Evolutionary conservation across 208 protist genomes (phyloP), one percentile per base, ranked within the genome.

Genomic region (Cochliopodium minus): DNA sequence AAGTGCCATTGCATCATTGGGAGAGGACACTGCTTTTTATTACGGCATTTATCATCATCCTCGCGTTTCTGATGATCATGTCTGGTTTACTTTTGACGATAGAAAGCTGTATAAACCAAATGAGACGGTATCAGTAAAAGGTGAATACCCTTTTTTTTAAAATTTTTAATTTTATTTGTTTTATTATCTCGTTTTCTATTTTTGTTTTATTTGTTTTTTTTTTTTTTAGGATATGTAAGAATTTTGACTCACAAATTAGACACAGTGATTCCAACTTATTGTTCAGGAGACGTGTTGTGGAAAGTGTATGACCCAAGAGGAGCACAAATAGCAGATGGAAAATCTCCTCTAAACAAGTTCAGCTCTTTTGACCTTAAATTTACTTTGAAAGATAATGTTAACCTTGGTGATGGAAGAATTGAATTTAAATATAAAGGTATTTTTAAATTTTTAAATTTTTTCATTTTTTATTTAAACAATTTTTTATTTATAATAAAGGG

Each of bases 81-180:
- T n/a, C n/a, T n/a, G n/a, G n/a, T n/a, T n/a, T 1, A 36, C 25
- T 4, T 36, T 36, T 30, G 17, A 32, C 13, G 47, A 52, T 52
- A 35, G 47, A 52, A n/a, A n/a, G 15, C 13, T 52, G 17, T 52
- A 52, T n/a, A 52, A 52, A 13, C 47, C 47, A 23, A 52, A 52
- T 22, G 47, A 52, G 23, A 23, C 3, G 15, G 20, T 52, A 17
- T 36, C 6, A n/a, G 22, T 52, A 6, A 52, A 52, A 17, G 47
- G 47, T n/a, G n/a, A n/a, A n/a, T n/a, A n/a, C n/a, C n/a, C n/a
- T n/a, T 4, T 36, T 36, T 25, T 13, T 23, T 26, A 17, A 30
- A 13, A 23, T 36, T 1, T 7, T 52, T 23, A 50, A 20, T 11
- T 22, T 11, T 3, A 6, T 15, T 11, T 3, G 33, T 9, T 29